Evolutionary conservation across 306 rosid genomes (phyloP).

Genomic region (cucumber (Cucumis sativus)): DNA sequence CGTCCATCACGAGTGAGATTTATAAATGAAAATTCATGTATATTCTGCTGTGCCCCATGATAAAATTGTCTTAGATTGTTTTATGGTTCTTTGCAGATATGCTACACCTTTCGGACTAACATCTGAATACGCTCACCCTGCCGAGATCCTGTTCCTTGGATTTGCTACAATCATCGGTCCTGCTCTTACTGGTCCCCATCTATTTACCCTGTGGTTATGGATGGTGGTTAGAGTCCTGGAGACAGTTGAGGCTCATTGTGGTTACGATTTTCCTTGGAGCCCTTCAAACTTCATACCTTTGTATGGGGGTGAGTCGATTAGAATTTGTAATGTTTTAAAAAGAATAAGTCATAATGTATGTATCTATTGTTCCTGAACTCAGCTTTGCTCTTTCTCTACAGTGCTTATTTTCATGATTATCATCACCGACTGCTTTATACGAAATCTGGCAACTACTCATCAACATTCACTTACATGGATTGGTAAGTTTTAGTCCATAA

Average conservation of each 20-base stretch:
- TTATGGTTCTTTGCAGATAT: conserved; percentile 38
- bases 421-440: conserved; percentile 94
- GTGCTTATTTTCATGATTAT: conserved; percentile 95
- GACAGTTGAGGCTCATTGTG: conserved; percentile 95
- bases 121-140: conserved; percentile 97
- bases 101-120: conserved; percentile 96
- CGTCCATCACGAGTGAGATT: conserved; percentile 70
- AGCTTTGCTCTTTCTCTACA: conserved; percentile 15
- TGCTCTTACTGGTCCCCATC: conserved; percentile 94
- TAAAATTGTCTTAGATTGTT: conserved; percentile 9
- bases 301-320: conserved; percentile 75
- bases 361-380: conserved; percentile 13
- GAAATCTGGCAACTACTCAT: conserved; percentile 94
- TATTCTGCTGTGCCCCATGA: conserved; percentile 7
- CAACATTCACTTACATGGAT: conserved; percentile 93
- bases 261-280: conserved; percentile 96
- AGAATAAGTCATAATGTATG: not conserved
- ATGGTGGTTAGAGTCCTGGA: conserved; percentile 84
- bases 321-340: not conserved
- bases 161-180: conserved; percentile 92
- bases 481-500: conserved; percentile 25
- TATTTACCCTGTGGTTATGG: conserved; percentile 91
- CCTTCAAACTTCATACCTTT: conserved; percentile 77
- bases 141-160: conserved; percentile 94
- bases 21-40: not conserved